A percentile compares a stretch with the other conserved stretches of the same genome.
phyloP scores from a whole-genome alignment of 1,284 basidiomycete genomes.

The Malassezia dermatis region DNA sequence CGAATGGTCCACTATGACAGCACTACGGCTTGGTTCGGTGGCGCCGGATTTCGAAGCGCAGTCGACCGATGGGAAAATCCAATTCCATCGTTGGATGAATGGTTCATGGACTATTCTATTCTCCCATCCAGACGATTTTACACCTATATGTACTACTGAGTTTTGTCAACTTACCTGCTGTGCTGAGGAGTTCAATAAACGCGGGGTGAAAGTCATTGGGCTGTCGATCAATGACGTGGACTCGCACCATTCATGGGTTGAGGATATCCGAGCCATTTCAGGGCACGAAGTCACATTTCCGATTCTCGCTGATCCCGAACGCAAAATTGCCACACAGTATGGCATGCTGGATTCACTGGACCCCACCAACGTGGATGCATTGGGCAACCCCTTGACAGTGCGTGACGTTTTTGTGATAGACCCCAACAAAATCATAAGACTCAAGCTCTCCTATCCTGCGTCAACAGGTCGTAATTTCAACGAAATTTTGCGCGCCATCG shows the following conservation, averaged over 20 bases:
- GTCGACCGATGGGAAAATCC: slow-evolving; percentile 39
- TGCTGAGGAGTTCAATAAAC: slow-evolving; percentile 69
- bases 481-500: slow-evolving; percentile 73
- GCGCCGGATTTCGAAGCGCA: slow-evolving; percentile 46
- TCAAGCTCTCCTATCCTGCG: slow-evolving; percentile 67
- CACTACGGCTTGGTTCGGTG: slow-evolving; percentile 40
- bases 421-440: slow-evolving; percentile 52
- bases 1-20: slow-evolving; percentile 22
- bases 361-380: slow-evolving; percentile 82
- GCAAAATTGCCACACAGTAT: slow-evolving; percentile 57
- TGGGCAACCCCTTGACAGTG: slow-evolving; percentile 62
- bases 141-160: slow-evolving; percentile 63
- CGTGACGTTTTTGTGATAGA: slow-evolving; percentile 46
- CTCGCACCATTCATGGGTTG: slow-evolving; percentile 72
- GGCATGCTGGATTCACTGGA: slow-evolving; percentile 96
- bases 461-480: slow-evolving; percentile 55
- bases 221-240: slow-evolving; percentile 83
- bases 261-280: slow-evolving; percentile 66
- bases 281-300: slow-evolving; percentile 77
- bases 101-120: slow-evolving; percentile 63
- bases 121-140: slow-evolving; percentile 64
- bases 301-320: slow-evolving; percentile 85
- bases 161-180: slow-evolving; percentile 86
- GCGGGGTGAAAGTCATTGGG: slow-evolving; percentile 65
- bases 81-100: slow-evolving; percentile 84